phyloP scores from a whole-genome alignment of 805 yeast genomes.

The Saccharomyces mikatae region DNA sequence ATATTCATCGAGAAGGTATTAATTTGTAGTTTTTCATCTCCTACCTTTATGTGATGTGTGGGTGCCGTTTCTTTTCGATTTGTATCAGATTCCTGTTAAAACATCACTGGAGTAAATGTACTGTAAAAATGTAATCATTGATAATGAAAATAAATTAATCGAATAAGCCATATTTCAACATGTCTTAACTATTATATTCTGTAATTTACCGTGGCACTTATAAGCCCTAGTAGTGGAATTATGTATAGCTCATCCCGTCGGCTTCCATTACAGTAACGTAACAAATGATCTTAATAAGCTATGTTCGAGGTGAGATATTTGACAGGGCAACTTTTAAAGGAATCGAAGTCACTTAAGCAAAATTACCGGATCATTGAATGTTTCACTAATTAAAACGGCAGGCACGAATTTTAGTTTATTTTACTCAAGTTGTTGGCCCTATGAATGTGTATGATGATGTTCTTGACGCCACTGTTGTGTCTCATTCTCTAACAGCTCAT shows the following conservation, averaged over 20 bases:
- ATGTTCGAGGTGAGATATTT: neutral
- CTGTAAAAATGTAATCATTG: neutral
- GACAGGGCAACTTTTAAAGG: neutral
- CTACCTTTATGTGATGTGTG: neutral
- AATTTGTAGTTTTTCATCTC: constrained; percentile 1
- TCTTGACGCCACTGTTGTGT: constrained; percentile 65
- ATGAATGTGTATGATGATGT: constrained; percentile 81
- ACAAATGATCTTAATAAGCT: neutral
- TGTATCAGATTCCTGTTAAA: neutral
- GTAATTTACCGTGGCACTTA: neutral
- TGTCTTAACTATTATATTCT: neutral
- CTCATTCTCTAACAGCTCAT: constrained; percentile 49
- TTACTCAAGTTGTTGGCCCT: neutral
- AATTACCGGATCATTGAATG: neutral
- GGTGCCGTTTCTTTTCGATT: neutral
- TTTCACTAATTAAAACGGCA: neutral
- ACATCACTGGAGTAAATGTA: neutral
- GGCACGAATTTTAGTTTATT: neutral
- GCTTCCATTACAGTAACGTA: neutral
- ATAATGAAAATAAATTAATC: neutral
- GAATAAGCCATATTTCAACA: too few relatives aligned
- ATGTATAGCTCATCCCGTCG: neutral
- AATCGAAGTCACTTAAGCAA: neutral
- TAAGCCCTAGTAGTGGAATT: neutral
- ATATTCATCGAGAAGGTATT: neutral